phyloP scores from a whole-genome alignment of 2,329 filamentous ascomycete species.

The Cladosporium oxysporum region DNA sequence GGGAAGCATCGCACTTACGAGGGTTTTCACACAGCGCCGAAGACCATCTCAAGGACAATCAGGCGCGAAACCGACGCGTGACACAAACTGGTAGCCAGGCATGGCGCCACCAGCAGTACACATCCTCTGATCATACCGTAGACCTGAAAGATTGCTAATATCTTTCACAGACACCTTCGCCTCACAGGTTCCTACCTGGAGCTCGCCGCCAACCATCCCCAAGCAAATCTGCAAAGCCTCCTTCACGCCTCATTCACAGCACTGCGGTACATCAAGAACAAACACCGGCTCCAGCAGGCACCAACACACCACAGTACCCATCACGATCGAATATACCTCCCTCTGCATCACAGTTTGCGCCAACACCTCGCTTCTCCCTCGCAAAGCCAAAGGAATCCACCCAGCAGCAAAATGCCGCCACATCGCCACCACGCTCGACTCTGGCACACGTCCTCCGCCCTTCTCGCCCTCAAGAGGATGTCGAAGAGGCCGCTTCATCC shows the following conservation, averaged over 20 bases:
- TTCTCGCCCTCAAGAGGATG: conserved; percentile 27
- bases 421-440: conserved; percentile 22
- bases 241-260: conserved; percentile 16
- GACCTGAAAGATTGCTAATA: neutral
- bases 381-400: conserved; percentile 18
- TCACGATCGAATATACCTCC: neutral
- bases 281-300: conserved; percentile 12
- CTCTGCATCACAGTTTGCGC: conserved; percentile 29
- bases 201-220: conserved; percentile 22
- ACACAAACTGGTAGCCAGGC: neutral
- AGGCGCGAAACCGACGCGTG: neutral
- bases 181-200: conserved; percentile 31
- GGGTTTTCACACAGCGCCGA: neutral
- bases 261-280: conserved; percentile 18
- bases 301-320: neutral
- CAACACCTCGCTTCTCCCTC: conserved; percentile 30
- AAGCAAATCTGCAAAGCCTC: conserved; percentile 23
- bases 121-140: neutral
- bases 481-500: conserved; percentile 27
- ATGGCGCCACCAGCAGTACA: conserved; percentile 6
- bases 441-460: conserved; percentile 25
- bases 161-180: conserved; percentile 29
- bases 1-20: too few relatives aligned
- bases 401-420: neutral
- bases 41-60: neutral